Percentiles rank a stretch among this genome's conserved stretches.
Conservation (phyloP, 257 asterid species). For the Petrea volubilis region DNA sequence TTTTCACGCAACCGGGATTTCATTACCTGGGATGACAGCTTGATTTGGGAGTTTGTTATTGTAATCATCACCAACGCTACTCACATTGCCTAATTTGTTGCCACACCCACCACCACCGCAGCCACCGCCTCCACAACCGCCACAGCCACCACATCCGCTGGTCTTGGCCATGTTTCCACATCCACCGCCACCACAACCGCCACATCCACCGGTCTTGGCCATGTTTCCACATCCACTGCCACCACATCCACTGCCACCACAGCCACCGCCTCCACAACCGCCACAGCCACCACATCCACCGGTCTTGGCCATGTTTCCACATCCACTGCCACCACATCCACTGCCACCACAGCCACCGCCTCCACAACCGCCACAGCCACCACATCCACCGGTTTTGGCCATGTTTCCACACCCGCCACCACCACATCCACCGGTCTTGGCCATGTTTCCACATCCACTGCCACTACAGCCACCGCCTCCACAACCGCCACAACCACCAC, state of each 20-base stretch:
- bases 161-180: slow-evolving; percentile 14
- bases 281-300: slow-evolving; percentile 34
- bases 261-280: slow-evolving; percentile 17
- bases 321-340: slow-evolving; percentile 11
- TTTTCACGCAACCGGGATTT: slow-evolving; percentile 27
- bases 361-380: slow-evolving; percentile 18
- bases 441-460: too few species aligned
- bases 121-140: too few species aligned
- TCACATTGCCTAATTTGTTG: not conserved
- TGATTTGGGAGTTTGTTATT: not conserved
- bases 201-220: slow-evolving; percentile 3
- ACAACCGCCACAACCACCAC: too few species aligned
- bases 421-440: not conserved
- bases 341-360: not conserved
- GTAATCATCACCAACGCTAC: not conserved
- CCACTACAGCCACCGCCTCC: too few species aligned
- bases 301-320: slow-evolving; percentile 19
- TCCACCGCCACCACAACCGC: slow-evolving; percentile 10
- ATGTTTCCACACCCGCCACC: slow-evolving; percentile 26
- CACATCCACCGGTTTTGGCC: slow-evolving; percentile 31
- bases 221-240: not conserved
- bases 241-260: slow-evolving; percentile 24
- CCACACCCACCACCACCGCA: slow-evolving; percentile 24
- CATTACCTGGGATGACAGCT: slow-evolving; percentile 4
- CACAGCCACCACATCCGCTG: slow-evolving; percentile 11